These are phyloP conservation scores for Spergularia azorica DNA, from an alignment of 179 eudicot species.

Conservation along the genomic window DNA sequence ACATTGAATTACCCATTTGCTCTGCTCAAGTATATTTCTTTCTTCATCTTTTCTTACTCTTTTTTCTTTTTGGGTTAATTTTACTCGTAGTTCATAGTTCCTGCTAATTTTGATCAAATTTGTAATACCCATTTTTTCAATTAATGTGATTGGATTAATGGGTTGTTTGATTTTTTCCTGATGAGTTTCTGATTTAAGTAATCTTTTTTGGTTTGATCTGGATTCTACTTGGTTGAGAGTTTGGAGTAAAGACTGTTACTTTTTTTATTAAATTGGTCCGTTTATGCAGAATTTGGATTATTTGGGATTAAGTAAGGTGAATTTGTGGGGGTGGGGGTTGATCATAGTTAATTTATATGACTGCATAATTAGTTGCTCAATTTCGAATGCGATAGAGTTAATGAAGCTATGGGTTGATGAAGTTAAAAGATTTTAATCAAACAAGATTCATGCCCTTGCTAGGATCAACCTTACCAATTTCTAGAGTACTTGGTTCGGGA, in stretches of 20 bases:
- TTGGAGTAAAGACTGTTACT: constrained; percentile 12
- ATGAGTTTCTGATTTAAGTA: background rate
- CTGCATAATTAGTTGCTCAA: background rate
- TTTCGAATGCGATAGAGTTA: background rate
- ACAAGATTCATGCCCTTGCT: too few species aligned
- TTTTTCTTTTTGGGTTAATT: background rate
- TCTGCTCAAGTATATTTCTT: constrained; percentile 59
- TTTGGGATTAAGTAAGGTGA: background rate
- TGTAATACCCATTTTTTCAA: constrained; percentile 14
- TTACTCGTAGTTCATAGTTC: background rate
- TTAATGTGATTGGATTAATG: constrained; percentile 17
- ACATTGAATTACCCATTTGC: constrained; percentile 48
- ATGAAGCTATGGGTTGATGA: background rate
- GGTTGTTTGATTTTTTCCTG: background rate
- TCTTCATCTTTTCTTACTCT: background rate
- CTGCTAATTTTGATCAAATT: background rate
- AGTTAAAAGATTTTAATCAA: too few species aligned
- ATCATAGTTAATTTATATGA: background rate
- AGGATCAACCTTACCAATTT: too few species aligned
- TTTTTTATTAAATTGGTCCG: background rate
- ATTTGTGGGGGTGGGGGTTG: background rate
- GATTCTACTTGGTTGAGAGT: background rate
- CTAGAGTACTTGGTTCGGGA: too few species aligned
- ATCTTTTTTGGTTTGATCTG: constrained; percentile 21
- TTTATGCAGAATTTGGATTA: background rate